Conservation (phyloP, 257 asterid species). For the Catharanthus roseus region DNA sequence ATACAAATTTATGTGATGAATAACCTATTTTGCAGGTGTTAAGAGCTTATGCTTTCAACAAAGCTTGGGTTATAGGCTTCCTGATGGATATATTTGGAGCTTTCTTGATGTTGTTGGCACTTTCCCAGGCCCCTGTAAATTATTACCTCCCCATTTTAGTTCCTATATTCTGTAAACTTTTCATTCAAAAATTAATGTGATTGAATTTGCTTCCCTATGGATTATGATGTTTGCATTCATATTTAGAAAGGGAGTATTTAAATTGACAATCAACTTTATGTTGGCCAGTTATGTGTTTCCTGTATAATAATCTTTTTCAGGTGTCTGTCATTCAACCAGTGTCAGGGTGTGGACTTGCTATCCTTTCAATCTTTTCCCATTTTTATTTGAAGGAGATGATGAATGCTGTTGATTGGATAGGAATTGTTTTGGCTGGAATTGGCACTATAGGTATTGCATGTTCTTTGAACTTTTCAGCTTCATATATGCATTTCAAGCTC, state of each 20-base stretch:
- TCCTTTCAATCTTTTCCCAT: constrained; percentile 94
- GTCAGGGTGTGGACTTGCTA: constrained; percentile 98
- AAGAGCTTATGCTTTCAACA: constrained; percentile 85
- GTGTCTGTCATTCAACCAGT: constrained; percentile 98
- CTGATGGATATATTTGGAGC: constrained; percentile 97
- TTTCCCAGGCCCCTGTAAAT: constrained; percentile 91
- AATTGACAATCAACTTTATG: neutral
- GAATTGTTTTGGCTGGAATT: constrained; percentile 81
- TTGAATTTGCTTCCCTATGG: neutral
- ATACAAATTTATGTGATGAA: neutral
- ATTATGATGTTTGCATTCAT: neutral
- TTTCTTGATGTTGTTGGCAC: constrained; percentile 81
- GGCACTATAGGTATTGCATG: constrained; percentile 94
- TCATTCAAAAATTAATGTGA: neutral
- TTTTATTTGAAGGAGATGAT: constrained; percentile 92
- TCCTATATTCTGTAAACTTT: neutral
- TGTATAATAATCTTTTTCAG: constrained; percentile 31
- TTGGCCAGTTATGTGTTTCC: constrained; percentile 7
- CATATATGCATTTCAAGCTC: neutral
- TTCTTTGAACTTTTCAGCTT: constrained; percentile 1
- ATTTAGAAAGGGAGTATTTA: neutral
- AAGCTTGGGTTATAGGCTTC: constrained; percentile 77
- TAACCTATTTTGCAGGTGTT: constrained; percentile 53
- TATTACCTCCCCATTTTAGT: constrained; percentile 7
- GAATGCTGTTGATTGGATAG: constrained; percentile 96